Base-by-base conservation (phyloP, 805 yeast genomes). In the Zygosaccharomyces lentus region DNA sequence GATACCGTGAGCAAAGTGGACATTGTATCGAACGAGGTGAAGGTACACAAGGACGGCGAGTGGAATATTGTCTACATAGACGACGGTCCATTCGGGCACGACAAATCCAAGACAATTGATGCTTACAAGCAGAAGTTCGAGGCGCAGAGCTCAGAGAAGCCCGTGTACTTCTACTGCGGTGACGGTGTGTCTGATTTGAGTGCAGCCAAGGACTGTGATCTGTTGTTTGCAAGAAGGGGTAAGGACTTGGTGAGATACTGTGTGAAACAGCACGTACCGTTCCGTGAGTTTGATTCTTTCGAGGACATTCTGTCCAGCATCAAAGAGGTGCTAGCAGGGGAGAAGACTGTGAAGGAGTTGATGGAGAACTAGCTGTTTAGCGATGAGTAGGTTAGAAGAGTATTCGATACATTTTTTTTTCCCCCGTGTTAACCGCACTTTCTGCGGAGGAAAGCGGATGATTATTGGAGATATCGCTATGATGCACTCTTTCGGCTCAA, bases 161-260 rank as follows among this genome's bases (percentile, higher is more conserved):
- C 95, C 12, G 71, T 73, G 32, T 75, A 88, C 56, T 87, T 91
- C 65, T 93, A 93, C 72, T 87, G 96, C 61, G 99, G 99, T 48
- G 99, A 93, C 65, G 99, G 99, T 53, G 96, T 93, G 26, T 83
- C 95, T 37, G 99, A 93, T 66, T 73, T 93, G 56, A 80, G 88
- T 47, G 99, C 99, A 19, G 97, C 98, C 19, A 83, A 85, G 61
- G 96, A 93, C 67, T 89, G 99, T 34, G 91, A 93, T 66, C 73
- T 91, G 55, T 71, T 93, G 54, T 93, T 91, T 67, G 99, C 99
- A 37, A 91, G 89, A 70, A 80, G 80, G 53, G 99, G 97, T 41
- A 81, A 84, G 58, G 98, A 93, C 63, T 76, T 93, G 56, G 84
- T 91, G 55, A 82, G 81, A 32, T 91, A 81, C 70, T 93, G 98